Base-by-base conservation (phyloP, 768 basidiomycete genomes). In the Russula emetica region DNA sequence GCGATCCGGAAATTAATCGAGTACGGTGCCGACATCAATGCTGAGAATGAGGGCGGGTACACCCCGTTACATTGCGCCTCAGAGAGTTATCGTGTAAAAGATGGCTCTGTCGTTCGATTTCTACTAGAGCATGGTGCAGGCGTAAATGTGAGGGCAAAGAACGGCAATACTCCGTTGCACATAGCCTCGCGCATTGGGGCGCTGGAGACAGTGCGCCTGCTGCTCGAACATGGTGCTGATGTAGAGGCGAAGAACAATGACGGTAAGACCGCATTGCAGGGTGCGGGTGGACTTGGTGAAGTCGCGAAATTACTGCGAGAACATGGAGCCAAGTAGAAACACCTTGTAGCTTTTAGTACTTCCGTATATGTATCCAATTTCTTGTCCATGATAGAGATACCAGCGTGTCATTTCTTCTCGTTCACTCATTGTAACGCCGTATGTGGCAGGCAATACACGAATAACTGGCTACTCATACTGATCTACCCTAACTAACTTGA, bases 121-220 rank as follows among this genome's bases (percentile, higher is more conserved):
- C 24, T 59, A 9, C 20, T 59, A 14, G 18, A 36, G 47, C 24
- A 20, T 13, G 52, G 52, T 9, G 52, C 52, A 0, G 30, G 47
- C 34, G 20, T 22, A 34, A 52, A 60, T 24, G 1, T 14, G 5
- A 7, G 45, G 11, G 5, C 2, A 2, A 30, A 0, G n/a, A 1
- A 10, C 13, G 59, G 28, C 11, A 1, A 11, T 6, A 22, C 59
- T 0, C 50, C 50, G 0, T 42, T 60, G 50, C 50, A 52, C 8
- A 0, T 1, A 0, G 59, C 59, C 16, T 5, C 28, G 6, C 0
- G 0, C 13, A 1, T 4, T 14, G 28, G 14, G 2, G 2, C 9
- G 20, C 14, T 10, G 20, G 59, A 60, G 28, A 2, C 42, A 5
- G 38, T 40, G 1, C 24, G 5, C 6, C 2, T 42, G 28, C 50